phyloP scores from a whole-genome alignment of 495 filamentous ascomycete species.

The Eremomyces bilateralis region DNA sequence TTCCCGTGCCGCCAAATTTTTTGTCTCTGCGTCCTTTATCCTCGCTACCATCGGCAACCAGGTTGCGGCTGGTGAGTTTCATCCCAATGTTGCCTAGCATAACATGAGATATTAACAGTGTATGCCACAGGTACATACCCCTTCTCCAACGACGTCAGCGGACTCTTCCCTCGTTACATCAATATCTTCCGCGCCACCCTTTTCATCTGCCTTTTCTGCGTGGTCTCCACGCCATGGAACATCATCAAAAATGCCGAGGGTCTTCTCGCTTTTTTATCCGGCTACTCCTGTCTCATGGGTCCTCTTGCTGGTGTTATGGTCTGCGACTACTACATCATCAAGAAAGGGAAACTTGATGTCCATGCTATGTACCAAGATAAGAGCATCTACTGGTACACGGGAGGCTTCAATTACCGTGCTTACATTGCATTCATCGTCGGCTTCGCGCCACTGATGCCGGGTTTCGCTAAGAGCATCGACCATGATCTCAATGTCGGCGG shows the following conservation, averaged over 20 bases:
- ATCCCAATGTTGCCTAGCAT: not conserved
- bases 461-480: conserved; percentile 17
- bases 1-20: conserved; percentile 22
- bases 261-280: conserved; percentile 25
- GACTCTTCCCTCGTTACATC: conserved; percentile 22
- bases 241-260: conserved; percentile 25
- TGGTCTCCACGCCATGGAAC: conserved; percentile 27
- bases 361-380: conserved; percentile 19
- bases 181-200: conserved; percentile 21
- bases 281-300: conserved; percentile 27
- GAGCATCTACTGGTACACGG: conserved; percentile 24
- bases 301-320: conserved; percentile 26
- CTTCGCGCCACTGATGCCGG: conserved; percentile 23
- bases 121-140: conserved; percentile 16
- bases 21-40: conserved; percentile 18
- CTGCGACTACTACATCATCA: conserved; percentile 25
- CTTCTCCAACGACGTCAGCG: conserved; percentile 22
- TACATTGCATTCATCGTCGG: conserved; percentile 20
- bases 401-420: conserved; percentile 23
- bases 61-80: conserved; percentile 15
- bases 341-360: conserved; percentile 16
- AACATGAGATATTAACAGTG: not conserved
- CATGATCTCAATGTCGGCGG: conserved; percentile 17
- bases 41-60: conserved; percentile 25
- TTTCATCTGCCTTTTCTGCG: conserved; percentile 22